Conservation (phyloP, 768 basidiomycete genomes). For the Galerina sulciceps region DNA sequence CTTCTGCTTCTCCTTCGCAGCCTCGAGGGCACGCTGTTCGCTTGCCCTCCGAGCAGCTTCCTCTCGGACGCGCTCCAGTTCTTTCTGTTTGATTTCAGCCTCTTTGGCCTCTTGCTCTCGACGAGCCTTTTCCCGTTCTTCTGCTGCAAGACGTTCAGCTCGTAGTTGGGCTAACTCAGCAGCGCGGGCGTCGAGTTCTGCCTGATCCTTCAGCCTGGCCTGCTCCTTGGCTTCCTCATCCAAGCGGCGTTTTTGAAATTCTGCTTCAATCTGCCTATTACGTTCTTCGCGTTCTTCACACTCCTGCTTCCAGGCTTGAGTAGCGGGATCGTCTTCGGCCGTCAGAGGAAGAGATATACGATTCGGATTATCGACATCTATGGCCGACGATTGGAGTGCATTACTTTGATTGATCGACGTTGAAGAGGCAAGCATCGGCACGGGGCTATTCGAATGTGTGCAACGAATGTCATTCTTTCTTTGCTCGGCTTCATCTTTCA, state of each 20-base stretch:
- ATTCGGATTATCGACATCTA: not conserved
- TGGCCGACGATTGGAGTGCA: not conserved
- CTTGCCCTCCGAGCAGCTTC: constrained; percentile 3
- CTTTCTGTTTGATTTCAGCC: not conserved
- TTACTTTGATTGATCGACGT: not conserved
- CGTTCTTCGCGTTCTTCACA: constrained; percentile 9
- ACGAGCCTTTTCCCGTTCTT: constrained; percentile 16
- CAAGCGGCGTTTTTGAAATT: constrained; percentile 13
- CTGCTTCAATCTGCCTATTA: constrained; percentile 12
- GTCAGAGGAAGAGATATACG: not conserved
- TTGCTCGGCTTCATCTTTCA: not conserved
- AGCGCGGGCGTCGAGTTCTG: constrained; percentile 5
- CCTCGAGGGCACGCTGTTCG: not conserved
- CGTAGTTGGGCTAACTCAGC: constrained; percentile 5
- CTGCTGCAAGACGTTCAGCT: constrained; percentile 18
- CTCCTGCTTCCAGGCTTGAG: not conserved
- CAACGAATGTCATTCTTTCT: too few relatives aligned
- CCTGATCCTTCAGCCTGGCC: not conserved
- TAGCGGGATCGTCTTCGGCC: constrained; percentile 1
- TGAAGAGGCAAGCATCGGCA: not conserved
- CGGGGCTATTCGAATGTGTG: too few relatives aligned
- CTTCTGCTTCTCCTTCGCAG: not conserved
- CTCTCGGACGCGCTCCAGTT: not conserved
- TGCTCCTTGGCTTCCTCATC: constrained; percentile 10
- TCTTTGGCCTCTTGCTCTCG: constrained; percentile 15